Evolutionary conservation across 306 rosid species (phyloP), one percentile per base, ranked within the genome.

Genomic region (Corylus heterophylla): DNA sequence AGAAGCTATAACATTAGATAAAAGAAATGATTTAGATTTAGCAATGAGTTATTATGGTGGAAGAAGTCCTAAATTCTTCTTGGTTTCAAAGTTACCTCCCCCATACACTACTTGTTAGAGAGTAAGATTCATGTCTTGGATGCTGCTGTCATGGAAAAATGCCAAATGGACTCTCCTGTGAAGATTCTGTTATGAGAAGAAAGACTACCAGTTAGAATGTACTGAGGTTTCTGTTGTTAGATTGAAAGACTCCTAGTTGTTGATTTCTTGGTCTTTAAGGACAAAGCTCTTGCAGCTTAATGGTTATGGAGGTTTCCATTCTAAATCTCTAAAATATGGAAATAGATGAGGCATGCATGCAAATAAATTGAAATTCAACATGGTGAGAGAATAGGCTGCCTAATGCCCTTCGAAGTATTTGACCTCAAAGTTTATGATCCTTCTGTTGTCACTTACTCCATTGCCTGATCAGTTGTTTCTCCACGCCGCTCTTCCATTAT

Each of bases 381-480:
- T 64, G 70, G 48, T 64, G 48, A 35, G 70, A 64, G 45, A 11
- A 17, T 48, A 16, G 5, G 70, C 48, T 35, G 11, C 17, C 48
- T 37, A 35, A 16, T 31, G 3, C 70, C 25, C 20, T 63, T 31
- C 4, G 69, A 63, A 63, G 47, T 63, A 35, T 2, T 61, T 5
- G 18, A 27, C 42, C 37, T 29, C 39, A 61, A 59, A 25, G 7
- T 13, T 22, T 59, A 59, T 42, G 13, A 20, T 59, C 17, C 29
- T 59, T 59, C 9, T 37, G 1, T 4, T 37, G 29, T 25, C 37
- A 22, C 66, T 49, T 9, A 11, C 37, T 10, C 17, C 45, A 14
- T 63, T 63, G 16, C 44, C 42, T 63, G 69, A 64, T 64, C 47
- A 64, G 7, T 64, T 64, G 47, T 35, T 64, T 64, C 47, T 64